Evolutionary conservation across 768 basidiomycete genomes (phyloP), one percentile per base, ranked within the genome.

Genomic region (Pholiota conissans): DNA sequence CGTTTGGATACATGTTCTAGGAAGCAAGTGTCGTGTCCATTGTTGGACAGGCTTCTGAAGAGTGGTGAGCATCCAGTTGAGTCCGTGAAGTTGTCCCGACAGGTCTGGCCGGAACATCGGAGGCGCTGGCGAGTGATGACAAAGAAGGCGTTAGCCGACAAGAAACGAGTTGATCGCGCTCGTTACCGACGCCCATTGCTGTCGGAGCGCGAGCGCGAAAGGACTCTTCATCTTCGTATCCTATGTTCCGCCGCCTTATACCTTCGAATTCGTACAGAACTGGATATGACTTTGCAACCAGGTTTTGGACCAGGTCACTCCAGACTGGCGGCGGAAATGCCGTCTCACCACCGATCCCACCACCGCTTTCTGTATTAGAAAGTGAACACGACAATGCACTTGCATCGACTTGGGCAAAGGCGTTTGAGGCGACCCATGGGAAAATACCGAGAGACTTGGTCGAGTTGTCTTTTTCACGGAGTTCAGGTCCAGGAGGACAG

Each of bases 401-500:
- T 53, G 89, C 87, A 8, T 76, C 79, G 14, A 63, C 63, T 30
- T 91, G 89, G 89, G 64, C 86, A 28, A 63, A 72, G 1, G 58
- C 65, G 18, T 90, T 90, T 68, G 46, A 18, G 5, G 28, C 48
- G 2, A 14, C 35, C 5, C 57, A 62, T 7, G 63, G 65, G 10
- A 63, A 69, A 3, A 79, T 89, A 34, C 84, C 84, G 0, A 83
- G 73, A 59, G 71, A 71, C 30, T 47, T 78, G 18, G 88, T 91
- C 0, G 81, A 87, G 39, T 61, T 93, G 24, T 76, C 82, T 0
- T 93, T 90, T 64, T 83, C 90, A 5, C 77, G 90, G 51, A 93
- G 91, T 63, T 91, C 91, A 3, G 91, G 91, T 22, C 91, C 91
- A 5, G 91, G 91, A 32, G 91, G 91, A 14, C 91, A 92, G 81